Percentiles rank a stretch among this genome's conserved stretches.
These are phyloP conservation scores for Penicillium pancosmium DNA, from an alignment of 495 filamentous ascomycete species.

Conservation along the genomic window DNA sequence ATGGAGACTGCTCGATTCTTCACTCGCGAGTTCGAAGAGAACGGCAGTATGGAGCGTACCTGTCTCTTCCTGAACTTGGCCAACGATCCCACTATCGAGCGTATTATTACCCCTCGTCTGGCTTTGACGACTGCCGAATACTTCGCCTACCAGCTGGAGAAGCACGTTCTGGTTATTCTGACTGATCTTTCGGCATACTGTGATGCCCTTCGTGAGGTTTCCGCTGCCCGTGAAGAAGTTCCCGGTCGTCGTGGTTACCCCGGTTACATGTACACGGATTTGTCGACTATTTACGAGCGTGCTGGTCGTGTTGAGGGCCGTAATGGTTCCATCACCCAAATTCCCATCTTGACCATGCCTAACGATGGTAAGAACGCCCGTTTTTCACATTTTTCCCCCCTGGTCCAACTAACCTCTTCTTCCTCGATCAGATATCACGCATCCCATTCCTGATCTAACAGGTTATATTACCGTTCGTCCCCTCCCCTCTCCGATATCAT, in stretches of 20 bases:
- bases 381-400: not conserved
- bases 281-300: constrained; percentile 99
- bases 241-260: constrained; percentile 99
- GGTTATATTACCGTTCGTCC: constrained; percentile 79
- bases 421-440: constrained; percentile 78
- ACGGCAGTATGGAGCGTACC: constrained; percentile 95
- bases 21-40: constrained; percentile 98
- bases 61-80: constrained; percentile 98
- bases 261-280: constrained; percentile 99
- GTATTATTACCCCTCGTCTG: constrained; percentile 99
- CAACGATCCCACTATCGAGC: constrained; percentile 99
- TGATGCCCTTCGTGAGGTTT: constrained; percentile 97
- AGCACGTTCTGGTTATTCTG: constrained; percentile 98
- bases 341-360: constrained; percentile 98
- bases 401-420: constrained; percentile 12
- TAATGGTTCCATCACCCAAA: constrained; percentile 98
- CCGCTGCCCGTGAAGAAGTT: constrained; percentile 97
- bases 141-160: constrained; percentile 99
- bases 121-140: constrained; percentile 99
- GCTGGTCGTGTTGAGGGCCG: constrained; percentile 97
- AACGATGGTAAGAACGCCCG: constrained; percentile 72
- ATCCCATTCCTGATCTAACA: constrained; percentile 98
- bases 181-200: constrained; percentile 98
- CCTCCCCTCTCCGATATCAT: not conserved
- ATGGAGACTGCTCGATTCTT: constrained; percentile 99